Conservation (phyloP, 148 eudicot species). For the Rhododendron griersonianum region DNA sequence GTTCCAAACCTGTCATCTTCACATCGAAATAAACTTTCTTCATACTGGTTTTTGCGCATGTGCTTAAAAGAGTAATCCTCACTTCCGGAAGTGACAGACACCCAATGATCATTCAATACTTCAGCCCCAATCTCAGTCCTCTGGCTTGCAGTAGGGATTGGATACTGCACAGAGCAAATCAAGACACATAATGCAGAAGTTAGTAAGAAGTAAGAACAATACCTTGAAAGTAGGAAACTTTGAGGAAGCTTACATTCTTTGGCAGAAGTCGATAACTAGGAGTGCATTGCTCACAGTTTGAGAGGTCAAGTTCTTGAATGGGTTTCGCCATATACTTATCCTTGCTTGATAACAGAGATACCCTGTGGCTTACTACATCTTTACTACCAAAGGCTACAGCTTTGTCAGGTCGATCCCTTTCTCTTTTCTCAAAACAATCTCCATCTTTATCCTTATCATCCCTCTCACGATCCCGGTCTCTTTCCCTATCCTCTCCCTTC, state of each 20-base stretch:
- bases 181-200: constrained; percentile 11
- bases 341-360: constrained; percentile 35
- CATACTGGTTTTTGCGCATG: constrained; percentile 97
- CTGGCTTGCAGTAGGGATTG: constrained; percentile 78
- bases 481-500: constrained; percentile 42
- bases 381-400: constrained; percentile 34
- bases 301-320: constrained; percentile 69
- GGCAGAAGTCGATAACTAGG: constrained; percentile 96
- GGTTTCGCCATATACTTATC: constrained; percentile 52
- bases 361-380: constrained; percentile 53
- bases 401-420: constrained; percentile 58
- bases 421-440: constrained; percentile 25
- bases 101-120: constrained; percentile 90
- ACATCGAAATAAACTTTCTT: constrained; percentile 93
- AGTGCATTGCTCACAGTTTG: constrained; percentile 68
- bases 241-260: constrained; percentile 54
- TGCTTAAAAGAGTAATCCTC: constrained; percentile 98
- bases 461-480: constrained; percentile 9
- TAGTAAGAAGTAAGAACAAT: neutral
- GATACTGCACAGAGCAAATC: constrained; percentile 54
- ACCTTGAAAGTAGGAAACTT: neutral
- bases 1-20: constrained; percentile 87
- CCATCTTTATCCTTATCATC: constrained; percentile 8
- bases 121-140: constrained; percentile 65
- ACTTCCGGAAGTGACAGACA: constrained; percentile 97